These are phyloP conservation scores for Fusarium metavorans DNA, from an alignment of 2,329 filamentous ascomycete species.

Conservation along the genomic window DNA sequence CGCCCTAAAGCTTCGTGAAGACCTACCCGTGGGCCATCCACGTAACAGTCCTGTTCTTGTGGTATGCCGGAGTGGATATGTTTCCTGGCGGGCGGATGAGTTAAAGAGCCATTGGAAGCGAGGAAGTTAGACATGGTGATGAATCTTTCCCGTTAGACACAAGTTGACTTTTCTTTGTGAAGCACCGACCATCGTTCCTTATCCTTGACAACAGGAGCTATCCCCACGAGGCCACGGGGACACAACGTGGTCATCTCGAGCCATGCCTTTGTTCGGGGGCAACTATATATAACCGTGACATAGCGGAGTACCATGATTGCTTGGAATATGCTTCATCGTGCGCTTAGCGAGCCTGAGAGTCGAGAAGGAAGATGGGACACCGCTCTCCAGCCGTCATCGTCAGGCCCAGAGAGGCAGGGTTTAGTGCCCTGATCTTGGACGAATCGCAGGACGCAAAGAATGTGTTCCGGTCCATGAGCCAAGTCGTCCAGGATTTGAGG, in stretches of 20 bases:
- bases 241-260: neutral
- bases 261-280: neutral
- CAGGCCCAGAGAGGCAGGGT: no score
- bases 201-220: neutral
- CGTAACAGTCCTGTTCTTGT: neutral
- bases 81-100: neutral
- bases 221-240: no score
- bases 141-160: neutral
- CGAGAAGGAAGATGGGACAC: no score
- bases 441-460: neutral
- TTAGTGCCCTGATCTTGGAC: neutral
- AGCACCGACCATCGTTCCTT: neutral
- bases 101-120: neutral
- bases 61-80: neutral
- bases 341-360: no score
- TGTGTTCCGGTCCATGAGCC: no score
- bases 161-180: neutral
- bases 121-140: neutral
- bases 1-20: no score
- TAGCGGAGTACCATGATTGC: no score
- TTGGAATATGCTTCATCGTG: no score
- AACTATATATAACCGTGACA: no score
- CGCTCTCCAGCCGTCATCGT: no score
- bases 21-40: no score
- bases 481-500: neutral